Base-by-base conservation (phyloP, 176 grass and related monocot species). In the Pontederia paniculata region DNA sequence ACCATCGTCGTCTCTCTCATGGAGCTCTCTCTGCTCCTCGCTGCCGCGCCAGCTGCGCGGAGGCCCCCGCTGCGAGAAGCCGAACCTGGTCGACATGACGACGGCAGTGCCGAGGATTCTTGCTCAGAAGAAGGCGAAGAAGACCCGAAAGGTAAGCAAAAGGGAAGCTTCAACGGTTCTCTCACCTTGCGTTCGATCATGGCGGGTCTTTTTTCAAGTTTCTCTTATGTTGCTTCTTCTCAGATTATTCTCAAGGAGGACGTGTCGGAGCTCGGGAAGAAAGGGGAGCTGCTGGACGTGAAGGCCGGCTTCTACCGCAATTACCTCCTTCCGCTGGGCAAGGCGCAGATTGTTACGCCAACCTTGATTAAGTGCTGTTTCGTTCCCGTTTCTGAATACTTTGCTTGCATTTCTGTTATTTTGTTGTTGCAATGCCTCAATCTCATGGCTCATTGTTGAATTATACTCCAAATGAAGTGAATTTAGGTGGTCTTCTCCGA, bases 301-400 rank as follows among this genome's bases (percentile, higher is more conserved):
- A 80, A 73, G 18, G 86, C 91, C 0, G 91, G 91, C 3, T 97
- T 81, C 75, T 90, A 72, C 58, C 91, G 91, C 77, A 97, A 97
- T 59, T 97, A 81, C 70, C 86, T 97, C n/a, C 68, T 77, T 3
- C 91, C 91, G 10, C 72, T 62, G 55, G 91, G 91, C 50, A 97
- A 88, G 73, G 91, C 91, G 7, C 73, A 76, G 5, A 63, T 97
- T 42, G 67, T 97, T 9, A 89, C 91, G 11, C 63, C 86, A 10
- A 48, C 77, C 50, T 68, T 97, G 43, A 86, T 97, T 69, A 97
- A 88, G 91, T 97, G 81, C 31, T 48, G 11, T n/a, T 59, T 12
- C 57, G 41, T 16, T 46, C 52, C 63, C n/a, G 3, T 43, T 77
- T 8, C n/a, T 2, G 28, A 37, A 37, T 37, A 9, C 46, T 49